Conservation (phyloP, 169 alveolate species). For the Ichthyophthirius multifiliis region DNA sequence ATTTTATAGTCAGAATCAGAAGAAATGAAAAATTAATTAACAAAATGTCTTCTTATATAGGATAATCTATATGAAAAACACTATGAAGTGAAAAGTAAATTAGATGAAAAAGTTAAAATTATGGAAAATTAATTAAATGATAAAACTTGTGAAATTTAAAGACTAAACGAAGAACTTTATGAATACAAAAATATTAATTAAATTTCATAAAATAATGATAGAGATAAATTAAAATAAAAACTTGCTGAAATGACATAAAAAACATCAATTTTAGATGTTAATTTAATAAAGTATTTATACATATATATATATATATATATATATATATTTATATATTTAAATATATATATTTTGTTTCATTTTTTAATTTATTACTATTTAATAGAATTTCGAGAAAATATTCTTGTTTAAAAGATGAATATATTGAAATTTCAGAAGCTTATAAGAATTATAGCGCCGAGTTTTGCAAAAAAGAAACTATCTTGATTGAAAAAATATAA, state of each 20-base stretch:
- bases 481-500: conserved; percentile 38
- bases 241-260: conserved; percentile 31
- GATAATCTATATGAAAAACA: conserved; percentile 23
- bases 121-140: conserved; percentile 10
- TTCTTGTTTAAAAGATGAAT: conserved; percentile 52
- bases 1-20: conserved; percentile 19
- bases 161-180: neutral
- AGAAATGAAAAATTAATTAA: conserved; percentile 3
- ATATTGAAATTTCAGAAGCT: conserved; percentile 41
- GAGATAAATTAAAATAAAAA: neutral
- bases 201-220: neutral
- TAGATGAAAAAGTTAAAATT: conserved; percentile 4
- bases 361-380: too few relatives aligned
- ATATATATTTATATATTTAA: conserved; percentile 6
- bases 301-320: neutral
- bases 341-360: conserved; percentile 21
- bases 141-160: conserved; percentile 14
- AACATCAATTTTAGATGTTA: conserved; percentile 41
- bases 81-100: conserved; percentile 17
- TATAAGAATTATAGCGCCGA: conserved; percentile 28
- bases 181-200: conserved; percentile 15
- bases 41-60: conserved; percentile 16
- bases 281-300: conserved; percentile 10
- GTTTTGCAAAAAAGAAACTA: conserved; percentile 47
- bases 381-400: conserved; percentile 59